These are phyloP conservation scores for Parachlorella kessleri DNA, from an alignment of 139 green algal species.

Conservation along the genomic window DNA sequence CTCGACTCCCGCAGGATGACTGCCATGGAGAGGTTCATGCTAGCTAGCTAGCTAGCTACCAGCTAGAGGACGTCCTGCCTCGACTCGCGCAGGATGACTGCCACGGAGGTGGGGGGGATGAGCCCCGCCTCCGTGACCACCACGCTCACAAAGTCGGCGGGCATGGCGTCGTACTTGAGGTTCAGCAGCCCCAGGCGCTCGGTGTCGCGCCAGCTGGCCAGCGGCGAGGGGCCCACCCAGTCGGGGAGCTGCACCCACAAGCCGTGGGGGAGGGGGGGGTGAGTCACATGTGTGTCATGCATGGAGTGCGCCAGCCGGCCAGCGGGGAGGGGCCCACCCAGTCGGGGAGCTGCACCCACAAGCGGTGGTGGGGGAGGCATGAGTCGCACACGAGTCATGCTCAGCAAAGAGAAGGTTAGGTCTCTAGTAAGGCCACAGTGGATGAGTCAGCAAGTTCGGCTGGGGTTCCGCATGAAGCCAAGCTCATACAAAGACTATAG, in stretches of 20 bases:
- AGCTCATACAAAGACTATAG: too few species aligned
- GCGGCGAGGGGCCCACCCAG: not conserved
- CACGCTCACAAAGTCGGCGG: conserved; percentile 84
- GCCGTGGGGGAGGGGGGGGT: too few species aligned
- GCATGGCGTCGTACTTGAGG: conserved; percentile 95
- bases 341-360: conserved; percentile 5
- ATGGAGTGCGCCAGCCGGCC: conserved; percentile 49
- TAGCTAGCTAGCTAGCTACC: too few species aligned
- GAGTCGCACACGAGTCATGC: too few species aligned
- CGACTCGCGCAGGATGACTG: conserved; percentile 89
- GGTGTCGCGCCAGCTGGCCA: conserved; percentile 45
- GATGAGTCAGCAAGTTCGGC: too few species aligned
- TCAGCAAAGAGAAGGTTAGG: too few species aligned
- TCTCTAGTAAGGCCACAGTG: too few species aligned
- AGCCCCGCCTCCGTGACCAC: conserved; percentile 94
- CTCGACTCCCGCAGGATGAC: conserved; percentile 87
- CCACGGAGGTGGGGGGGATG: conserved; percentile 90
- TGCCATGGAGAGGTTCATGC: too few species aligned
- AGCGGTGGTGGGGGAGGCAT: too few species aligned
- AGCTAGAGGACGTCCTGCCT: not conserved
- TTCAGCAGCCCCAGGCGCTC: conserved; percentile 76
- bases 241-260: conserved; percentile 8
- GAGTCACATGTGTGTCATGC: too few species aligned
- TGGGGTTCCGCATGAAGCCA: too few species aligned
- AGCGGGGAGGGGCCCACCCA: conserved; percentile 5